Conservation (phyloP, 129 eudicot species). For the Arctium minus region DNA sequence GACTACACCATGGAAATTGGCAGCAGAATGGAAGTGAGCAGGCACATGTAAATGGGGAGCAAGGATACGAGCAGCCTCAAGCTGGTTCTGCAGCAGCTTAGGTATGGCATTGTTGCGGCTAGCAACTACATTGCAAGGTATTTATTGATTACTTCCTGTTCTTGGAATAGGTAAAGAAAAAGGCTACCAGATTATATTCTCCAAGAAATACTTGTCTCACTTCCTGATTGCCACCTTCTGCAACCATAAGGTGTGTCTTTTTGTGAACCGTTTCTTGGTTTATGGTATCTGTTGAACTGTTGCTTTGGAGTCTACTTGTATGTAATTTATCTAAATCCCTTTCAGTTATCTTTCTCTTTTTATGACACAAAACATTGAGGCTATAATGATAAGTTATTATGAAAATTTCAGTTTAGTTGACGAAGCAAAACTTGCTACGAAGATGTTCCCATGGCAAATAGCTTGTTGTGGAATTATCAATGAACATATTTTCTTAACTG, state of each 20-base stretch:
- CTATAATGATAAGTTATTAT: constrained; percentile 9
- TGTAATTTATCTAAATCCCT: background rate
- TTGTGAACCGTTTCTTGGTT: constrained; percentile 13
- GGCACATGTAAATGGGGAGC: constrained; percentile 18
- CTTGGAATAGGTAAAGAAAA: constrained; percentile 7
- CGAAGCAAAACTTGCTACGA: background rate
- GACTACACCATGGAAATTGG: background rate
- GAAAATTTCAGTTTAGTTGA: background rate
- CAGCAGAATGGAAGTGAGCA: constrained; percentile 7
- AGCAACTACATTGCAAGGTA: constrained; percentile 14
- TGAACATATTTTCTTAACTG: background rate
- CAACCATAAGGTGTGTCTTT: background rate
- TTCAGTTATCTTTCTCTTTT: background rate
- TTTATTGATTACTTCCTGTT: constrained; percentile 5
- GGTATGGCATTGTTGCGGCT: background rate
- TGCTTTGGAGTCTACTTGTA: constrained; percentile 8
- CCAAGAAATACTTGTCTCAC: constrained; percentile 13
- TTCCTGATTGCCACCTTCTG: constrained; percentile 4
- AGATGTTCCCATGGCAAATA: background rate
- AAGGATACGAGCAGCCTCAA: constrained; percentile 26
- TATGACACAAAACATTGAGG: constrained; percentile 14
- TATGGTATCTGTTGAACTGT: background rate
- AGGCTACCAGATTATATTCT: background rate
- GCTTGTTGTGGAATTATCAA: background rate
- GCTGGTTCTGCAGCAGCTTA: constrained; percentile 19